These are phyloP conservation scores for Ephemerocybe angulata DNA, from an alignment of 768 basidiomycete genomes.

Conservation along the genomic window DNA sequence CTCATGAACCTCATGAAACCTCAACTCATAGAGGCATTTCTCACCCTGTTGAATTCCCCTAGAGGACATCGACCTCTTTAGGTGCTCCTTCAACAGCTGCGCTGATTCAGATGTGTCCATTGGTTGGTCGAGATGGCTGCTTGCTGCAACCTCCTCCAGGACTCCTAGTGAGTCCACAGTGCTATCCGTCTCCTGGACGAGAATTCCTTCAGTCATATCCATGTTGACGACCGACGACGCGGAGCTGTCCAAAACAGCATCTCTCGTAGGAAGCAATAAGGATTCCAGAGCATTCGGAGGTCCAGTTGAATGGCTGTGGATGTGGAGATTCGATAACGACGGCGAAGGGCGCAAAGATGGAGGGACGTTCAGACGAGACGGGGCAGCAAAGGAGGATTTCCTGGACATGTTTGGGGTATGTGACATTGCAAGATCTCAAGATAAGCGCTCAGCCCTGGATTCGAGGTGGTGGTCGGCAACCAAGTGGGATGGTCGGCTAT, in stretches of 20 bases:
- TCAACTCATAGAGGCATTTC: constrained; percentile 9
- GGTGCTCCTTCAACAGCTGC: constrained; percentile 64
- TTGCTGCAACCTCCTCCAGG: constrained; percentile 55
- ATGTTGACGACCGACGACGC: constrained; percentile 69
- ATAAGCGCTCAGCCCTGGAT: too few relatives aligned
- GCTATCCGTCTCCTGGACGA: constrained; percentile 66
- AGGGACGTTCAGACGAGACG: constrained; percentile 53
- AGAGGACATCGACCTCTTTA: constrained; percentile 61
- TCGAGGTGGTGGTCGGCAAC: too few relatives aligned
- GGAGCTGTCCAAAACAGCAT: constrained; percentile 52
- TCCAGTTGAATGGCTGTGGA: constrained; percentile 46
- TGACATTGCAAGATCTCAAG: too few relatives aligned
- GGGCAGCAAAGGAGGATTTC: constrained; percentile 27
- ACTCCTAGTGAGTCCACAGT: constrained; percentile 53
- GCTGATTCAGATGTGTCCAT: constrained; percentile 55
- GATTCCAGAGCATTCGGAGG: constrained; percentile 27
- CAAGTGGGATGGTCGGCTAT: too few relatives aligned
- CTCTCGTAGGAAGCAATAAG: constrained; percentile 19
- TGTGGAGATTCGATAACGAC: constrained; percentile 55
- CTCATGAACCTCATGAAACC: neutral
- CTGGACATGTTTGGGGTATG: neutral
- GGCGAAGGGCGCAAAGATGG: constrained; percentile 48
- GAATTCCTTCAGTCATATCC: constrained; percentile 63
- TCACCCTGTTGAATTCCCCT: constrained; percentile 49
- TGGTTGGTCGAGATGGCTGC: constrained; percentile 39